Base-by-base conservation (phyloP, 1,284 basidiomycete genomes). In the Phellinidium pouzarii region DNA sequence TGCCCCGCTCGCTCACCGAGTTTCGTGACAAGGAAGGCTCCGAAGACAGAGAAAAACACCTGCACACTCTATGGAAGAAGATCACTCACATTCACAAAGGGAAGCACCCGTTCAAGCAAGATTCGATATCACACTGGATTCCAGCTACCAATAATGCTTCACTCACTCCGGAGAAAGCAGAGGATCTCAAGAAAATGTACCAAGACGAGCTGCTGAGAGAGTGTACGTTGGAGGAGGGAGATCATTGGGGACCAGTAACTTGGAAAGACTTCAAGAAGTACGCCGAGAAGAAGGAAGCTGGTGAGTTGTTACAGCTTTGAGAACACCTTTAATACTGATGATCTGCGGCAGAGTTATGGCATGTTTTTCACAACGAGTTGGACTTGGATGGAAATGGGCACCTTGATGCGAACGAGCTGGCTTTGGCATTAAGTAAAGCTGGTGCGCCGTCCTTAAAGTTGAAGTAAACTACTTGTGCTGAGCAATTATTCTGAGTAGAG, bases 351-450 rank as follows among this genome's bases (percentile, higher is more conserved):
- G 90, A 94, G 67, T 73, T 94, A 43, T 94, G 93, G 92, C 75
- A 80, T 51, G 84, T 92, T 55, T 94, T 95, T 67, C 90, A 93
- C 62, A 80, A 88, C 59, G 84, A 92, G 59, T 76, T 94, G 36
- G 92, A 94, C 69, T 72, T 89, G 54, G 91, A 94, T 62, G 79
- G 84, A 27, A 91, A 94, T 67, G 92, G 91, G 2, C 79, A 79
- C 55, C 68, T 94, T 25, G 91, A 93, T 60, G 72, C 79, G 5
- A 68, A 74, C 12, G 91, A 94, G 64, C 76, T 94, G 54, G 68
- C 76, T 45, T 64, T 74, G 34, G 90, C 90, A 6, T 70, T 94
- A 48, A 68, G 70, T 48, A 83, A 84, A 66, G 84, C 87, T 62
- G 90, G 89, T 87, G 58, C 59, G 81, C 68, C 37, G n/a, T 44